Evolutionary conservation across 495 filamentous ascomycete species (phyloP), one percentile per base, ranked within the genome.

Genomic region (Daldinia loculata): DNA sequence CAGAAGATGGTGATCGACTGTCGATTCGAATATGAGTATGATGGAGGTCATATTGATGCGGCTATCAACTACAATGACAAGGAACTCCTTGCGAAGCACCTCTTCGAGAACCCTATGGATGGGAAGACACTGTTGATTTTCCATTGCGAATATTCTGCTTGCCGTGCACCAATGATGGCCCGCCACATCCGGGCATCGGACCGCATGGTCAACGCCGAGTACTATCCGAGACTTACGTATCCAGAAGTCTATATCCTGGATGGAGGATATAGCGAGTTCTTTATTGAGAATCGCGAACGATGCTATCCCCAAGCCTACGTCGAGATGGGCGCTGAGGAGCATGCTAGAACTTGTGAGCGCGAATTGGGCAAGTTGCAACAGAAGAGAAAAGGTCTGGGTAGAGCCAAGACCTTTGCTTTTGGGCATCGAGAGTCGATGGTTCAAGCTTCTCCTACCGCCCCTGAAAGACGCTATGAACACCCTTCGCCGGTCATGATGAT

Each of bases 101-200:
- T 99, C 9, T 97, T 99, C 78, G 81, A 86, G 51, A 80, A 80
- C 29, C 80, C 85, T 2, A 86, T 88, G 66, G 82, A 88, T 61
- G 85, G 86, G 24, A 90, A 89, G 59, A 94, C 93, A 0, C 84
- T 97, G 6, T 76, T 99, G 52, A 90, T 99, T 62, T 90, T 99
- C 70, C 96, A 99, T 80, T 99, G 96, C 85, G 96, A 99, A 76
- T 99, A 98, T 78, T 98, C 95, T 26, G 94, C 92, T 36, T 95
- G 97, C 80, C 92, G 95, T 26, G 95, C 95, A n/a, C 95, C 95
- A 27, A 91, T 97, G 72, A 98, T 98, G 94, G 92, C 92, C 11
- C 90, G 91, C 65, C 91, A 92, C 77, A 88, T 99, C 56, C 94
- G 96, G 63, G 86, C 92, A 58, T 89, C 90, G 72, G 96, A 99